Evolutionary conservation across 2,329 filamentous ascomycete genomes (phyloP).

Genomic region (Sclerotinia nivalis): DNA sequence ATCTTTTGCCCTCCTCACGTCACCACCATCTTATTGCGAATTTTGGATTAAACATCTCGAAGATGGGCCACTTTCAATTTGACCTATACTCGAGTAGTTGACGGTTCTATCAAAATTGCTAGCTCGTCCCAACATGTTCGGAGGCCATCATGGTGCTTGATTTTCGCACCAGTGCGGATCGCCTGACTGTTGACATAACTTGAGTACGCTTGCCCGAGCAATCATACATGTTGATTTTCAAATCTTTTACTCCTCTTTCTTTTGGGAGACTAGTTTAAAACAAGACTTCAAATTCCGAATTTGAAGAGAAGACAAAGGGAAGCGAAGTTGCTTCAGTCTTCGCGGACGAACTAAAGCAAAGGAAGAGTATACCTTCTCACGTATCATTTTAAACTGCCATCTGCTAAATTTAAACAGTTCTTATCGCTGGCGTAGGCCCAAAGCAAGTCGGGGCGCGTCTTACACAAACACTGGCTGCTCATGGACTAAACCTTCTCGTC

Average conservation of each 20-base stretch:
- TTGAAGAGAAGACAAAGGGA: background rate
- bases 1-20: too few relatives aligned
- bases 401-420: background rate
- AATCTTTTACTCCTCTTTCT: background rate
- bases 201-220: background rate
- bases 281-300: constrained; percentile 8
- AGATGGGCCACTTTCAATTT: background rate
- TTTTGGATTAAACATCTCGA: too few relatives aligned
- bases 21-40: too few relatives aligned
- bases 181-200: background rate
- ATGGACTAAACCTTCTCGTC: constrained; percentile 22
- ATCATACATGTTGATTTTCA: background rate
- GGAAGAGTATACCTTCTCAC: background rate
- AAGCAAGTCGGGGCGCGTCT: constrained; percentile 4
- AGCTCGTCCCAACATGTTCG: background rate
- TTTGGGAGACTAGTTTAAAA: background rate
- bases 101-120: background rate
- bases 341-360: background rate
- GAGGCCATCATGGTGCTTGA: too few relatives aligned
- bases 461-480: background rate
- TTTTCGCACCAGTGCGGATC: too few relatives aligned
- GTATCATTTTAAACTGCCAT: background rate
- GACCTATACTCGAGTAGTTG: background rate
- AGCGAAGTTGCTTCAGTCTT: background rate
- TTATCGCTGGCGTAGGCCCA: constrained; percentile 4